These are phyloP conservation scores for Fusarium albidum DNA, from an alignment of 2,329 filamentous ascomycete genomes.

Conservation along the genomic window DNA sequence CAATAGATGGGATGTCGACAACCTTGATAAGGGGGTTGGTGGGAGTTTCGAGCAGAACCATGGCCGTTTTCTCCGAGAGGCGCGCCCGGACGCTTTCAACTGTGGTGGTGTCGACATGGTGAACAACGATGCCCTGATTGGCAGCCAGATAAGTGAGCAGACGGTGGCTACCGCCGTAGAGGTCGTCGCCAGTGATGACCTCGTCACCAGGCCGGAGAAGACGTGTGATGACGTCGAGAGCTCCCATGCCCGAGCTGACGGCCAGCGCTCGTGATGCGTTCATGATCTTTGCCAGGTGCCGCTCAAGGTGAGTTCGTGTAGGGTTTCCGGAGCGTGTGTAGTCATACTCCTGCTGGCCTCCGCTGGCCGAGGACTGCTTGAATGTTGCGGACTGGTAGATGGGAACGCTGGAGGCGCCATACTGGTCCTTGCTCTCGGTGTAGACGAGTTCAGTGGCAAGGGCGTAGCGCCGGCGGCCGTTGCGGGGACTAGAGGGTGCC, in stretches of 20 bases:
- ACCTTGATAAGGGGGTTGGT: slow-evolving; percentile 99
- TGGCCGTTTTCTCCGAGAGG: slow-evolving; percentile 82
- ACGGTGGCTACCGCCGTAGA: slow-evolving; percentile 95
- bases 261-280: slow-evolving; percentile 89
- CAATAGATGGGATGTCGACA: slow-evolving; percentile 86
- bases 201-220: slow-evolving; percentile 92
- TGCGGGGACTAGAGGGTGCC: slow-evolving; percentile 87
- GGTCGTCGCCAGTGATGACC: slow-evolving; percentile 94
- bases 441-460: slow-evolving; percentile 96
- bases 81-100: slow-evolving; percentile 74
- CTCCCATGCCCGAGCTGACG: slow-evolving; percentile 96
- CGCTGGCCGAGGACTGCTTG: slow-evolving; percentile 84
- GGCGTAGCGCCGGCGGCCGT: slow-evolving; percentile 83
- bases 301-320: slow-evolving; percentile 93
- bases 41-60: slow-evolving; percentile 95
- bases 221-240: slow-evolving; percentile 93
- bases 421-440: slow-evolving; percentile 95
- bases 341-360: slow-evolving; percentile 89
- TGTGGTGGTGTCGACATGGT: slow-evolving; percentile 94
- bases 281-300: slow-evolving; percentile 99
- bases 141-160: slow-evolving; percentile 90
- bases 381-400: slow-evolving; percentile 99
- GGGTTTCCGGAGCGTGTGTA: slow-evolving; percentile 98
- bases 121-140: slow-evolving; percentile 90
- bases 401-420: slow-evolving; percentile 93